These are phyloP conservation scores for Rhynchosporium secalis DNA, from an alignment of 2,329 filamentous ascomycete species.

Conservation along the genomic window DNA sequence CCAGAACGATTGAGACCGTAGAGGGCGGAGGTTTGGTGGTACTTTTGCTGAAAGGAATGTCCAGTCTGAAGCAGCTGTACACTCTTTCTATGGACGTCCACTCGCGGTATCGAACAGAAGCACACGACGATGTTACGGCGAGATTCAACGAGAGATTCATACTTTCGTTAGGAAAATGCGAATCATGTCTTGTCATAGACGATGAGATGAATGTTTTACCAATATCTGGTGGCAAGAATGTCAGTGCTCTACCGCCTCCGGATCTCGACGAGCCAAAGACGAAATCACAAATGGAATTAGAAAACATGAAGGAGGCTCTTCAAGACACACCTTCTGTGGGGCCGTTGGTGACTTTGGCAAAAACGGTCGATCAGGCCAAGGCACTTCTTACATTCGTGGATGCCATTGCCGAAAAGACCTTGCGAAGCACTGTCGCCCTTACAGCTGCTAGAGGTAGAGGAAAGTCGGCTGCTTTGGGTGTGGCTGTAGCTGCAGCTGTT, in stretches of 20 bases:
- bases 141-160: slow-evolving; percentile 98
- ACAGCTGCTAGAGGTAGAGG: slow-evolving; percentile 93
- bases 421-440: slow-evolving; percentile 88
- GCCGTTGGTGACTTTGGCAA: slow-evolving; percentile 78
- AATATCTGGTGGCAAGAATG: slow-evolving; percentile 91
- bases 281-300: slow-evolving; percentile 72
- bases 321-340: slow-evolving; percentile 85
- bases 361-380: slow-evolving; percentile 93
- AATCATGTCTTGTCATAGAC: slow-evolving; percentile 92
- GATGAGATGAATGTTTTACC: slow-evolving; percentile 97
- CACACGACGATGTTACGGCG: slow-evolving; percentile 90
- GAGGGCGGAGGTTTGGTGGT: slow-evolving; percentile 93
- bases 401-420: slow-evolving; percentile 91
- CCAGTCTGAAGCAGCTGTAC: slow-evolving; percentile 93
- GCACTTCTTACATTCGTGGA: slow-evolving; percentile 96
- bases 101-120: slow-evolving; percentile 92
- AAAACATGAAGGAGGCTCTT: slow-evolving; percentile 82
- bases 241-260: slow-evolving; percentile 76
- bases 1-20: slow-evolving; percentile 93
- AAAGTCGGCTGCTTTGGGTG: slow-evolving; percentile 93
- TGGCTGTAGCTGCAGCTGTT: slow-evolving; percentile 90
- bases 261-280: slow-evolving; percentile 73
- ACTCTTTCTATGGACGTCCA: slow-evolving; percentile 98
- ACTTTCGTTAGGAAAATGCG: slow-evolving; percentile 90
- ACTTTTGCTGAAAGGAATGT: slow-evolving; percentile 92